Evolutionary conservation across 768 basidiomycete species (phyloP).

Genomic region (Thelephora ganbajun): DNA sequence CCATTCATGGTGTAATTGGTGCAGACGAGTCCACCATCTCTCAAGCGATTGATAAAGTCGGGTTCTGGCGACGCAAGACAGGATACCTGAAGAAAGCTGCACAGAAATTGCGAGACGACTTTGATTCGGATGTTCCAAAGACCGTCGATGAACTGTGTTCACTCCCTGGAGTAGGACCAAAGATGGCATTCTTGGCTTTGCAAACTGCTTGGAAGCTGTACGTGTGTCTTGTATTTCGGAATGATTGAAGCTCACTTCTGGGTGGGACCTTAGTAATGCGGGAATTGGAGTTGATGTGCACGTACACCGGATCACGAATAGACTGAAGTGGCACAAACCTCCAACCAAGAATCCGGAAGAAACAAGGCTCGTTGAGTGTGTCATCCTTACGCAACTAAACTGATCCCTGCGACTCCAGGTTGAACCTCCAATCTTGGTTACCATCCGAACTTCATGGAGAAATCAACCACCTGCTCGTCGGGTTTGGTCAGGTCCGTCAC

Average conservation of each 20-base stretch:
- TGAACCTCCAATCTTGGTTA: constrained; percentile 77
- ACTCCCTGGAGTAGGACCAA: constrained; percentile 85
- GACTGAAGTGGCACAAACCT: constrained; percentile 82
- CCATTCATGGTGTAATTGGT: constrained; percentile 50
- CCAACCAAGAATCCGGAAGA: constrained; percentile 80
- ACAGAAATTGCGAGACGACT: constrained; percentile 49
- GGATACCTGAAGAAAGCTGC: constrained; percentile 68
- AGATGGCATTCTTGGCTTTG: constrained; percentile 84
- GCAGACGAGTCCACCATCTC: constrained; percentile 53
- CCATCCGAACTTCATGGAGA: constrained; percentile 58
- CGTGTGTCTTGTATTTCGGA: constrained; percentile 12
- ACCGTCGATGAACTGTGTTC: constrained; percentile 82
- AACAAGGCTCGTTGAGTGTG: constrained; percentile 41
- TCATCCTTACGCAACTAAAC: background rate
- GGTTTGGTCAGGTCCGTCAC: constrained; percentile 68
- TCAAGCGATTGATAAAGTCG: constrained; percentile 75
- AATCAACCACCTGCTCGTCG: constrained; percentile 72
- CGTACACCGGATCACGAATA: constrained; percentile 89
- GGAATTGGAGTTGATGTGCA: constrained; percentile 97
- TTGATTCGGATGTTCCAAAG: constrained; percentile 75
- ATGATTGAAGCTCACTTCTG: background rate
- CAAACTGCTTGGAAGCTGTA: constrained; percentile 80
- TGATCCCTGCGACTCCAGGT: constrained; percentile 20
- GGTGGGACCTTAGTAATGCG: constrained; percentile 37
- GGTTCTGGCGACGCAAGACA: constrained; percentile 86